Base-by-base conservation (phyloP, 371 early-diverging fungal species). In the Conidiobolus incongruus region DNA sequence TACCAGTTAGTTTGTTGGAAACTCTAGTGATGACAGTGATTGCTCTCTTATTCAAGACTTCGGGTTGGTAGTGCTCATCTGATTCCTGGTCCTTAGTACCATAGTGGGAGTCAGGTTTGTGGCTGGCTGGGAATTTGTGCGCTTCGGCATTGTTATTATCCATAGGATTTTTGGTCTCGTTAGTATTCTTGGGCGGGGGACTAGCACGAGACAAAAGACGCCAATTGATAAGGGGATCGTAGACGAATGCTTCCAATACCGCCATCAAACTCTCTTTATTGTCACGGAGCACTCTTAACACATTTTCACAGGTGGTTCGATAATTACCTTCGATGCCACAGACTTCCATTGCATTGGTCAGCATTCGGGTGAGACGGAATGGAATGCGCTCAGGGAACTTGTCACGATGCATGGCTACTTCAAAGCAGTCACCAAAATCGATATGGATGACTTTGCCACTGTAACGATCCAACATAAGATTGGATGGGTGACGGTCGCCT, bases 371-470 rank as follows among this genome's bases (percentile, higher is more conserved):
- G 42, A 98, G 57, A 22, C 98, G 74, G 83, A 98, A 98, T 15
- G 98, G 98, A 56, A 98, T 84, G 52, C 72, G 77, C 56, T 98
- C 98, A 4, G 98, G 95, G 74, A 81, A 92, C 52, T 91, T 88
- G 35, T 94, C 95, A 35, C 97, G 76, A 49, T 89, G 84, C 75
- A 86, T 86, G 6, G 95, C 91, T 16, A 93, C 83, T 68, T 98
- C 98, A 50, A 98, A 98, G 59, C 97, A 94, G 52, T 95, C 96
- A 29, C 97, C 97, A 59, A 97, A 91, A 60, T 98, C 98, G 51
- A 98, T 94, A 47, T 98, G 97, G n/a, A 94, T 79, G 7, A 95
- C 79, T 54, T 93, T 92, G 52, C 95, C 95, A 2, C 88, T 81
- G 29, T 67, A 72, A 19, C 82, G 65, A 49, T 97, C 89, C 45